phyloP scores from a whole-genome alignment of 2,329 filamentous ascomycete species.

The Tricladium varicosporioides region DNA sequence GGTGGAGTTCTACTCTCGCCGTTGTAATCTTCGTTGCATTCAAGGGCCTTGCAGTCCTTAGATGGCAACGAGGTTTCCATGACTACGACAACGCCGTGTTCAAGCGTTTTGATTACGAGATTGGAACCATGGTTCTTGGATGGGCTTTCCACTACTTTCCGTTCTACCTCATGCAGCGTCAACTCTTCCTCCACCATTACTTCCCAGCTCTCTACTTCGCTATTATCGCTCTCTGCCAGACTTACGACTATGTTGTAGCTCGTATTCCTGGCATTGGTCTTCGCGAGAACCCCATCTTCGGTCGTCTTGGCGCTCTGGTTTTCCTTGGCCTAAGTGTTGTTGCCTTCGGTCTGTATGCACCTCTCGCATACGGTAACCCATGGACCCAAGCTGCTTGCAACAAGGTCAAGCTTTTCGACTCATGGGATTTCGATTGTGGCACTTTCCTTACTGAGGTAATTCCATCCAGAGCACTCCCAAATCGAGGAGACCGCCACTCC shows the following conservation, averaged over 20 bases:
- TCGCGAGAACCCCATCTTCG: conserved; percentile 68
- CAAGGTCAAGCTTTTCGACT: conserved; percentile 79
- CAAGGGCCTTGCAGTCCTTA: conserved; percentile 82
- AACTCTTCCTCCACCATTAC: conserved; percentile 98
- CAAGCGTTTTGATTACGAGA: conserved; percentile 97
- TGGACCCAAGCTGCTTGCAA: conserved; percentile 92
- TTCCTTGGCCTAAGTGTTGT: conserved; percentile 74
- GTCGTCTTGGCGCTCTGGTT: conserved; percentile 67
- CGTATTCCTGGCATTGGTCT: conserved; percentile 68
- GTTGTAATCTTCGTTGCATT: conserved; percentile 76
- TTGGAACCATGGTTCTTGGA: conserved; percentile 83
- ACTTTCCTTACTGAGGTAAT: conserved; percentile 82
- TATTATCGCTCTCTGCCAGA: conserved; percentile 83
- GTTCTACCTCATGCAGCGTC: conserved; percentile 96
- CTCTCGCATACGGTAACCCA: conserved; percentile 85
- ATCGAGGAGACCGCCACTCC: conserved; percentile 15
- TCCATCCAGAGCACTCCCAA: conserved; percentile 26
- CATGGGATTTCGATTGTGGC: conserved; percentile 99
- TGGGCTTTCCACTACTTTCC: conserved; percentile 99
- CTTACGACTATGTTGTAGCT: conserved; percentile 80
- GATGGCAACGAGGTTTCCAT: conserved; percentile 90
- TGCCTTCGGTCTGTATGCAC: conserved; percentile 82
- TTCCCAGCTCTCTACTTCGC: conserved; percentile 96
- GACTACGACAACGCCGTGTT: conserved; percentile 82
- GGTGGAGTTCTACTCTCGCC: conserved; percentile 83